These are phyloP conservation scores for Metschnikowia anglica DNA, from an alignment of 805 yeast genomes.

Conservation along the genomic window DNA sequence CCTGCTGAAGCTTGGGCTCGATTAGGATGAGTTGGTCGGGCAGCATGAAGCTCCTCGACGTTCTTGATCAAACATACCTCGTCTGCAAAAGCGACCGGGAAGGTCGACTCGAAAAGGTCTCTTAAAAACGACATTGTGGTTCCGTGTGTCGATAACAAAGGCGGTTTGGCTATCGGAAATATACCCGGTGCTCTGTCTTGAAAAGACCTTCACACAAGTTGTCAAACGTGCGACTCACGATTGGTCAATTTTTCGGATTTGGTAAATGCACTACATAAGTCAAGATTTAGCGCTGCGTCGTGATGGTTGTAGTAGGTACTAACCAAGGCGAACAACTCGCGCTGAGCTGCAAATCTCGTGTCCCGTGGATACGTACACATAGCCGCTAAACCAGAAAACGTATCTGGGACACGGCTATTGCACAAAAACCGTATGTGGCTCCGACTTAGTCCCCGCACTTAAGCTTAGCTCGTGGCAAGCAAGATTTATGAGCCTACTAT, in stretches of 20 bases:
- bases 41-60: background rate
- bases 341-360: background rate
- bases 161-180: slow-evolving; percentile 5
- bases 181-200: slow-evolving; percentile 9
- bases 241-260: slow-evolving; percentile 16
- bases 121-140: slow-evolving; percentile 50
- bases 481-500: no score
- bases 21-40: background rate
- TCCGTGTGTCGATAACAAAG: slow-evolving; percentile 6
- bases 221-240: slow-evolving; percentile 24
- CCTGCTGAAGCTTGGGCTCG: background rate
- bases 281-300: background rate
- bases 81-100: slow-evolving; percentile 86
- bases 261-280: slow-evolving; percentile 14
- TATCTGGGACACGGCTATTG: no score
- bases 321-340: no score
- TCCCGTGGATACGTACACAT: no score
- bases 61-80: slow-evolving; percentile 42
- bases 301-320: no score
- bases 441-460: no score
- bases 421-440: no score
- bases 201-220: slow-evolving; percentile 18
- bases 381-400: no score
- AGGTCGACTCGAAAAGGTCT: slow-evolving; percentile 76
- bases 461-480: no score